phyloP scores from a whole-genome alignment of 192 early-diverging fungal genomes.

The Rhizoclosmatium globosum region DNA sequence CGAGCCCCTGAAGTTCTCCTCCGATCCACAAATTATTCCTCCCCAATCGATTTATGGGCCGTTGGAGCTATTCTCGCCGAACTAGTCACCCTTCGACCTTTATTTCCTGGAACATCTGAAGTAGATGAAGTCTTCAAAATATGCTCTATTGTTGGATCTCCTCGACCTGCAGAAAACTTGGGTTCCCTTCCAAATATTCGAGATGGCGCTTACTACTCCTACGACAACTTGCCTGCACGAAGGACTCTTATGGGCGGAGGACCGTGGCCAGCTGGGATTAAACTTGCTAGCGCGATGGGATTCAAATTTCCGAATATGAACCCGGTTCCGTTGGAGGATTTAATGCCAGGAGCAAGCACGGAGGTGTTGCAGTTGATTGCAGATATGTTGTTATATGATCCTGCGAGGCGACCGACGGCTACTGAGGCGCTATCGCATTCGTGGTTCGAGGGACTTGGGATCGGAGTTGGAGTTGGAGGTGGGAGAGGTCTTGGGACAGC shows the following conservation, averaged over 20 bases:
- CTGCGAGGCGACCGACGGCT: conserved; percentile 76
- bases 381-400: conserved; percentile 82
- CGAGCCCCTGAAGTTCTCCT: conserved; percentile 95
- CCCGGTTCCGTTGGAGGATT: conserved; percentile 54
- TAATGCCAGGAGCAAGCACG: conserved; percentile 66
- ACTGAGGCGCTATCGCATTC: conserved; percentile 71
- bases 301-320: conserved; percentile 60
- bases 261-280: conserved; percentile 58
- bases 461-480: background rate
- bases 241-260: conserved; percentile 49
- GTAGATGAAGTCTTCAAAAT: conserved; percentile 93
- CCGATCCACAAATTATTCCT: conserved; percentile 81
- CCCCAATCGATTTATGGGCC: conserved; percentile 97
- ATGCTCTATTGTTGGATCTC: conserved; percentile 81
- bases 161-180: conserved; percentile 42
- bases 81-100: conserved; percentile 82
- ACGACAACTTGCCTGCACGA: conserved; percentile 10
- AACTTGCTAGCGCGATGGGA: conserved; percentile 57
- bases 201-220: background rate
- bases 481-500: background rate
- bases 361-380: conserved; percentile 70
- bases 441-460: conserved; percentile 62
- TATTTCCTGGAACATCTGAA: conserved; percentile 95
- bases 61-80: conserved; percentile 92
- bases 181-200: background rate